These are phyloP conservation scores for Dioscorea alata DNA, from an alignment of 106 monocot species.

Conservation along the genomic window DNA sequence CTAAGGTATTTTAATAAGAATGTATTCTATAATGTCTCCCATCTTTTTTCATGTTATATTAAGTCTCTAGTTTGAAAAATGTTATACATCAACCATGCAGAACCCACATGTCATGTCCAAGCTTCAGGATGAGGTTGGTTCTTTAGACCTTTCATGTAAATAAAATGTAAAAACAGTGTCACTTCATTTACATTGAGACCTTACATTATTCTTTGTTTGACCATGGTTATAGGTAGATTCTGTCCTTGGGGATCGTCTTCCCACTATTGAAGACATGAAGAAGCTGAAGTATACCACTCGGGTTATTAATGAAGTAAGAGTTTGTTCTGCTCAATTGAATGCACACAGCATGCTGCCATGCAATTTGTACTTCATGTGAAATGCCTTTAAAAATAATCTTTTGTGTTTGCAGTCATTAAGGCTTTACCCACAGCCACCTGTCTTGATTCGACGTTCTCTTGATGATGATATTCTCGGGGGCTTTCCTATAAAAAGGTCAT, in stretches of 20 bases:
- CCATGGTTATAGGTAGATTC: constrained; percentile 60
- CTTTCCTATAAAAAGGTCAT: constrained; percentile 62
- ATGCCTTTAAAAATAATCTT: too few relatives aligned
- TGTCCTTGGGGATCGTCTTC: constrained; percentile 81
- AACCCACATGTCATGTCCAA: constrained; percentile 62
- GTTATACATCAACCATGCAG: constrained; percentile 23
- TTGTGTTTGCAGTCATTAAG: constrained; percentile 70
- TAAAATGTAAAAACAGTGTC: neutral
- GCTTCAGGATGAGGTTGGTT: constrained; percentile 92
- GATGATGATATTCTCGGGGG: constrained; percentile 83
- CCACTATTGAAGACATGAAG: constrained; percentile 83
- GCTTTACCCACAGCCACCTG: constrained; percentile 97
- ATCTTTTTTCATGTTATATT: too few relatives aligned
- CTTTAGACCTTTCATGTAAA: neutral
- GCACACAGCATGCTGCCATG: too few relatives aligned
- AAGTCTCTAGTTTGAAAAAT: neutral
- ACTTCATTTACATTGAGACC: neutral
- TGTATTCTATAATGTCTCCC: too few relatives aligned
- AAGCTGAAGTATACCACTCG: constrained; percentile 84
- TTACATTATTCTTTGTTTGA: constrained; percentile 16
- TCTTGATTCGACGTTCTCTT: constrained; percentile 88
- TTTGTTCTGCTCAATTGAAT: neutral
- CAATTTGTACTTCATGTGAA: too few relatives aligned
- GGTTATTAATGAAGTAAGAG: constrained; percentile 93
- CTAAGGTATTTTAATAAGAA: constrained; percentile 40